Evolutionary conservation across 352 stramenopile species (phyloP).

Genomic region (Globisporangium nagaii): DNA sequence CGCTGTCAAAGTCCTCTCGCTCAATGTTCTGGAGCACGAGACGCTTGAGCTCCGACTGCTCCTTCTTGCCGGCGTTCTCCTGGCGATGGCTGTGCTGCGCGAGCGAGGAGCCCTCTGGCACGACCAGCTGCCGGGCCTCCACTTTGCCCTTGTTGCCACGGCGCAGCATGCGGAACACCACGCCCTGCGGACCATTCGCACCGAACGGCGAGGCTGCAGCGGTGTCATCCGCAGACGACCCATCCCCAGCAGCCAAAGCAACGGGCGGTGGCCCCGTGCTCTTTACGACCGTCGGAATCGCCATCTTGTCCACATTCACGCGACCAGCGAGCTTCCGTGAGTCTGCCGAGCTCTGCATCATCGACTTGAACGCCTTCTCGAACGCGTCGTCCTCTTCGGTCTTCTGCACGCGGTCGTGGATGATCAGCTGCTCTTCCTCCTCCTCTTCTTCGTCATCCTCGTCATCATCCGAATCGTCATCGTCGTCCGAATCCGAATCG

Average conservation of each 20-base stretch:
- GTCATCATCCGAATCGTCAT: conserved; percentile 64
- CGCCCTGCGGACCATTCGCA: conserved; percentile 30
- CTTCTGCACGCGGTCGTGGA: conserved; percentile 67
- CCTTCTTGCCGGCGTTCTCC: conserved; percentile 79
- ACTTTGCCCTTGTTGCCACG: conserved; percentile 96
- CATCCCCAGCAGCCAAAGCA: conserved; percentile 3
- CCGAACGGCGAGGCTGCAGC: conserved; percentile 14
- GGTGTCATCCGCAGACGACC: not conserved
- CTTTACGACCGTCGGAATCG: conserved; percentile 79
- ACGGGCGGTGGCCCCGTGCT: conserved; percentile 19
- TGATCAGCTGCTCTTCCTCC: conserved; percentile 87
- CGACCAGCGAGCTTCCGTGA: conserved; percentile 49
- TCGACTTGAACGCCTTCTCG: conserved; percentile 82
- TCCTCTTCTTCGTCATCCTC: conserved; percentile 64
- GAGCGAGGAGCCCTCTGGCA: conserved; percentile 91
- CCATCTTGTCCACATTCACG: conserved; percentile 88
- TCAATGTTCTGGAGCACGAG: conserved; percentile 85
- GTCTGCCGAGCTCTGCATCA: conserved; percentile 73
- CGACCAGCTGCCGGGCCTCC: conserved; percentile 91
- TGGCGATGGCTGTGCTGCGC: conserved; percentile 87
- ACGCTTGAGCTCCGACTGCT: conserved; percentile 85
- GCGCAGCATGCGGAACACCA: conserved; percentile 94
- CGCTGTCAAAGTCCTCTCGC: conserved; percentile 65
- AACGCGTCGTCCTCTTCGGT: conserved; percentile 86
- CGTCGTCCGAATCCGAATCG: conserved; percentile 52